Evolutionary conservation across 805 yeast species (phyloP), one percentile per base, ranked within the genome.

Genomic region (Ogataea pilisensis): DNA sequence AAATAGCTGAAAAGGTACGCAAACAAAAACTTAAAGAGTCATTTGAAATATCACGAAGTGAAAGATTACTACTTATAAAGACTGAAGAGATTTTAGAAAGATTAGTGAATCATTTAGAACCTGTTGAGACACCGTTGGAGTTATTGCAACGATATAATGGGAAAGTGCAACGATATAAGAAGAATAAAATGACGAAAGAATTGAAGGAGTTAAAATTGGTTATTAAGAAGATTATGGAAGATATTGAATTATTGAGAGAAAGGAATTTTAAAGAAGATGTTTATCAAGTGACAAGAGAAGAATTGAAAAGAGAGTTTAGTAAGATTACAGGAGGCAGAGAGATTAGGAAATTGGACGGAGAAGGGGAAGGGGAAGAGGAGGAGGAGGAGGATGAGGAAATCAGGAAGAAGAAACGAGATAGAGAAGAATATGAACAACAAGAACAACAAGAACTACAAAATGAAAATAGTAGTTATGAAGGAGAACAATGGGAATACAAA

Each of bases 91-190:
- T 65, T 13, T 35, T 69, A 34, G 42, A 35, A 5, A 46, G 50
- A 1, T 49, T 81, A n/a, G 70, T 80, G 3, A 57, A 43, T 2
- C n/a, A 53, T 1, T 54, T 82, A 30, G 73, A 78, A 35, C 78
- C 83, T 0, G 79, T 75, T 3, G 89, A 82, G 51, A 70, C 79
- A 0, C 72, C 82, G 2, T 46, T 76, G 55, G 86, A 82, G 50
- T 73, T 78, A 1, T 57, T 82, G 26, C 75, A 50, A 49, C 66
- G 68, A 45, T 62, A 61, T 43, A 68, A 58, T 54, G 58, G 26
- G 39, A 43, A 50, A 37, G 61, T 43, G 4, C 46, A 42, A 31
- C 27, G 16, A 16, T 27, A 20, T 24, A 49, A 44, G 45, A 42
- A 50, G 49, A 35, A 50, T 38, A 38, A 49, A 33, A 28, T 48